Evolutionary conservation across 2,329 filamentous ascomycete genomes (phyloP).

Genomic region (Albophoma yamanashiensis): DNA sequence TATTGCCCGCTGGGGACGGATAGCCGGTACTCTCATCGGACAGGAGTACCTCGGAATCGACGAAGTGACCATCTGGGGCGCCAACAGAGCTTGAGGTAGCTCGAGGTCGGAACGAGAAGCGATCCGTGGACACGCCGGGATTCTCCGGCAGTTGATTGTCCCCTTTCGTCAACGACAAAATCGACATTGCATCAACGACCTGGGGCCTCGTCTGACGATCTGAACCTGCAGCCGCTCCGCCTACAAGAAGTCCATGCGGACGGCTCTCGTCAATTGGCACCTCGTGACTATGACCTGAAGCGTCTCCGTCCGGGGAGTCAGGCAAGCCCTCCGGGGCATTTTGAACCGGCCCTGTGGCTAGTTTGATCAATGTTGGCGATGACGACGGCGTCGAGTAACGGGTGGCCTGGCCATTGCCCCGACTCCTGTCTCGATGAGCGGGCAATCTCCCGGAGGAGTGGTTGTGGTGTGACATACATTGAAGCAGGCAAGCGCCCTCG

Average conservation of each 20-base stretch:
- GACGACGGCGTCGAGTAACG: not conserved
- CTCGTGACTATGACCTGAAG: not conserved
- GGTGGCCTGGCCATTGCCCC: not conserved
- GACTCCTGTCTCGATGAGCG: not conserved
- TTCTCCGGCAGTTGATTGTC: constrained; percentile 5
- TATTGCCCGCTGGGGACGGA: constrained; percentile 14
- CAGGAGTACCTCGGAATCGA: constrained; percentile 11
- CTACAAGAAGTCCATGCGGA: not conserved
- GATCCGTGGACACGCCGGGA: not conserved
- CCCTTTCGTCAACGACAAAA: constrained; percentile 11
- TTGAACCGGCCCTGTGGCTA: not conserved
- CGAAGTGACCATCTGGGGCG: constrained; percentile 3
- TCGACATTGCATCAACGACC: constrained; percentile 8
- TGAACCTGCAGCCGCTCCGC: not conserved
- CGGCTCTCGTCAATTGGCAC: not conserved
- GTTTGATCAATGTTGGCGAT: not conserved
- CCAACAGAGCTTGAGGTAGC: constrained; percentile 1
- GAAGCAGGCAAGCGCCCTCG: constrained; percentile 21
- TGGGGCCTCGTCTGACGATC: constrained; percentile 3
- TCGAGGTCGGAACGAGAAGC: not conserved
- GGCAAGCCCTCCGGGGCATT: not conserved
- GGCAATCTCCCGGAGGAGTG: not conserved
- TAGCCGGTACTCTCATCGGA: constrained; percentile 18
- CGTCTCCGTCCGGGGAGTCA: not conserved
- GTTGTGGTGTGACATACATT: not conserved